A percentile compares a stretch with the other conserved stretches of the same genome.
Evolutionary conservation across 2,329 filamentous ascomycete genomes (phyloP).

Genomic region (Fusarium humuli): DNA sequence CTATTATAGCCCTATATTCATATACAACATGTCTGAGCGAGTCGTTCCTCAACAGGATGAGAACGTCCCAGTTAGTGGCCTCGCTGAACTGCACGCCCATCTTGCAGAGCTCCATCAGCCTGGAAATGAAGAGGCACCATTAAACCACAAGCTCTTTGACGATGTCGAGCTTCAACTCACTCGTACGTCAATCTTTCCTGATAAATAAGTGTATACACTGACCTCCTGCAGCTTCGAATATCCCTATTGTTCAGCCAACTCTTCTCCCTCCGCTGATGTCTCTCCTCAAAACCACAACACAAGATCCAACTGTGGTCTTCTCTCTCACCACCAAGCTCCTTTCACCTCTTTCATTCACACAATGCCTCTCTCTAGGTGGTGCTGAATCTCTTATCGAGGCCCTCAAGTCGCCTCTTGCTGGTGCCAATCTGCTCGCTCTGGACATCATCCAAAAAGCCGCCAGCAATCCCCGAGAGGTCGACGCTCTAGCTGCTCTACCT

Average conservation of each 20-base stretch:
- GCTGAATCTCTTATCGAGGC: constrained; percentile 64
- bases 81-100: constrained; percentile 66
- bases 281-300: constrained; percentile 63
- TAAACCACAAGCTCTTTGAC: constrained; percentile 66
- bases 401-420: constrained; percentile 64
- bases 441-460: constrained; percentile 67
- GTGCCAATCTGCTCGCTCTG: constrained; percentile 69
- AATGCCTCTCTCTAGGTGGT: constrained; percentile 64
- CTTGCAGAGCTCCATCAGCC: constrained; percentile 59
- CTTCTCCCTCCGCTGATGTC: constrained; percentile 66
- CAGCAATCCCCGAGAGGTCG: constrained; percentile 59
- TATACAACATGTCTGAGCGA: constrained; percentile 46
- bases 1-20: neutral
- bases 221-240: constrained; percentile 60
- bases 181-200: constrained; percentile 49
- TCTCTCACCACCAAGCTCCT: constrained; percentile 68
- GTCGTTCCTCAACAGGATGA: constrained; percentile 52
- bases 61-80: constrained; percentile 57
- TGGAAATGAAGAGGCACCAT: constrained; percentile 55
- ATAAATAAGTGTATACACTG: neutral
- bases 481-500: constrained; percentile 63
- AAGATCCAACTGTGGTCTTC: constrained; percentile 64
- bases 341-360: constrained; percentile 62
- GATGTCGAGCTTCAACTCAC: constrained; percentile 69
- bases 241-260: constrained; percentile 61